phyloP scores from a whole-genome alignment of 768 basidiomycete species.

The Tylopilus plumbeoviolaceoides region DNA sequence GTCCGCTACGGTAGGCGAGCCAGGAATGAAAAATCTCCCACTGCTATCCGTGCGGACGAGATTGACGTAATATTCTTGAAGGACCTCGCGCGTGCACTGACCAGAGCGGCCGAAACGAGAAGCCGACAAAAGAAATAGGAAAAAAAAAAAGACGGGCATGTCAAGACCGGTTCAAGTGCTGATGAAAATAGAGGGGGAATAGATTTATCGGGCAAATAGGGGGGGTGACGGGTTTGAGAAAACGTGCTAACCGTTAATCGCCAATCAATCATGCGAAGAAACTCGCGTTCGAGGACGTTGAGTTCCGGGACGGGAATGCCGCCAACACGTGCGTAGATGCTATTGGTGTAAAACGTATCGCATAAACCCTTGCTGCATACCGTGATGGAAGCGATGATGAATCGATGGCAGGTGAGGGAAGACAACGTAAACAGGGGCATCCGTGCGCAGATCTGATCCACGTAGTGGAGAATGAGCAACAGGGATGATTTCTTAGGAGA shows the following conservation, averaged over 20 bases:
- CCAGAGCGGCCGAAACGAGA: neutral
- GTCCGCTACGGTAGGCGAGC: constrained; percentile 39
- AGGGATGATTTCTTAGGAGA: constrained; percentile 65
- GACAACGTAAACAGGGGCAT: constrained; percentile 88
- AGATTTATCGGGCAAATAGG: constrained; percentile 3
- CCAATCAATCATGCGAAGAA: constrained; percentile 91
- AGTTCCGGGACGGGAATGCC: constrained; percentile 90
- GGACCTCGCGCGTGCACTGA: constrained; percentile 84
- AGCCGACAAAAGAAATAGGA: neutral
- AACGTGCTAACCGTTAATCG: constrained; percentile 75
- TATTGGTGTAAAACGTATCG: constrained; percentile 94
- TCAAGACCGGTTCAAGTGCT: constrained; percentile 19
- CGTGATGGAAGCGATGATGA: constrained; percentile 90
- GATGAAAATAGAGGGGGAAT: neutral
- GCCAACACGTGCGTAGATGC: constrained; percentile 93
- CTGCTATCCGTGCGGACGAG: constrained; percentile 82
- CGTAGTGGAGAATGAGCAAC: constrained; percentile 80
- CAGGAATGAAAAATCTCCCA: constrained; percentile 51
- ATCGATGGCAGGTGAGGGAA: constrained; percentile 95
- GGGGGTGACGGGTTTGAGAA: constrained; percentile 13
- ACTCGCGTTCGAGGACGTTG: constrained; percentile 92
- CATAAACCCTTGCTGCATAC: constrained; percentile 93
- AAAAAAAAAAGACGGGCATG: constrained; percentile 11
- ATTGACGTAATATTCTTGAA: constrained; percentile 93
- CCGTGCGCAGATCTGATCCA: constrained; percentile 89